Percentiles rank a stretch among this genome's conserved stretches.
phyloP scores from a whole-genome alignment of 2,329 filamentous ascomycete genomes.

The Hypocreales sp. region DNA sequence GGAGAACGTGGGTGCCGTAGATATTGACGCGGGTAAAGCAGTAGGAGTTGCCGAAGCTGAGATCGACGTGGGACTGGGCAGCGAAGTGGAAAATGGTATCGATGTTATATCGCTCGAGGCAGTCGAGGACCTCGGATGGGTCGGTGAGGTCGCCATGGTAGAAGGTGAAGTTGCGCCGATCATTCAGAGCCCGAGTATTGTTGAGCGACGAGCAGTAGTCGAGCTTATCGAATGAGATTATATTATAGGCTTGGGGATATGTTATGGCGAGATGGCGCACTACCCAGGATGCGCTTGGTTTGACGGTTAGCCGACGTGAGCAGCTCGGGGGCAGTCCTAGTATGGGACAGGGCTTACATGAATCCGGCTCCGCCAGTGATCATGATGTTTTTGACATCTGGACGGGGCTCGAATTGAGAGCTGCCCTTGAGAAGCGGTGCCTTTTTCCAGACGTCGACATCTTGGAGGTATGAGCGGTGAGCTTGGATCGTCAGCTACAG shows the following conservation, averaged over 20 bases:
- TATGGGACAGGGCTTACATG: no score
- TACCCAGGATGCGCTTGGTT: constrained; percentile 75
- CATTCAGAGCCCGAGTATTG: constrained; percentile 56
- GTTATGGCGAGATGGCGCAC: constrained; percentile 62
- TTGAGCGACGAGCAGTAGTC: constrained; percentile 72
- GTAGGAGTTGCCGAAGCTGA: constrained; percentile 72
- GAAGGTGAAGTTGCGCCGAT: constrained; percentile 59
- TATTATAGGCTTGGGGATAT: constrained; percentile 59
- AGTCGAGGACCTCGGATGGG: constrained; percentile 52
- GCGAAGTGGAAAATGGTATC: constrained; percentile 77
- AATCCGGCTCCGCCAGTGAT: no score
- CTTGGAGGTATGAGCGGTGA: no score
- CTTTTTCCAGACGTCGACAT: no score
- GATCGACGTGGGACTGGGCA: constrained; percentile 68
- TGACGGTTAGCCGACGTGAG: no score
- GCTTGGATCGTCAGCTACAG: no score
- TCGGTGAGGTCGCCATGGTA: constrained; percentile 68
- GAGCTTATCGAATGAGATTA: constrained; percentile 72
- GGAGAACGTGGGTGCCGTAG: constrained; percentile 66
- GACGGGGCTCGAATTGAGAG: no score
- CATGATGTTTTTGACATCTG: no score
- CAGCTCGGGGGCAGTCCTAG: no score
- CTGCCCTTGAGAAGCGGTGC: no score
- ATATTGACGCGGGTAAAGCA: constrained; percentile 71
- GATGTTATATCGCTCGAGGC: constrained; percentile 54